Conservation (phyloP, 176 grass and related monocot genomes). For the Bromus sterilis region DNA sequence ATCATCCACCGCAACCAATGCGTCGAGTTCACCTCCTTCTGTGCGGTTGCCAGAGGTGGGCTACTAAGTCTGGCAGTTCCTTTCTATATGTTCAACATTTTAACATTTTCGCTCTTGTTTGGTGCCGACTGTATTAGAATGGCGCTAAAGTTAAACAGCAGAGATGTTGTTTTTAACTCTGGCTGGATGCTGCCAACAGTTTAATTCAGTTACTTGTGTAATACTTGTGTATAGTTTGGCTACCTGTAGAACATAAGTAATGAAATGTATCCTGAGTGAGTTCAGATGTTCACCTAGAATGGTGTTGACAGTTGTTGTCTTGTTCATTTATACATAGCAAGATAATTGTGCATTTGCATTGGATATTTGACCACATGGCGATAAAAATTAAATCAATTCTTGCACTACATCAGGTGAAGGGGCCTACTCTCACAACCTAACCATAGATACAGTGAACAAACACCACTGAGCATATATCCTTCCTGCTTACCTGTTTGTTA, state of each 20-base stretch:
- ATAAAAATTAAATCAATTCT: not conserved
- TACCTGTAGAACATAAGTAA: not conserved
- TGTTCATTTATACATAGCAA: not conserved
- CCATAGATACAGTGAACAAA: not conserved
- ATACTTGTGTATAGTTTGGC: not conserved
- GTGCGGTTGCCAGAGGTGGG: constrained; percentile 12
- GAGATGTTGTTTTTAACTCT: not conserved
- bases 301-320: not conserved
- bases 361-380: not conserved
- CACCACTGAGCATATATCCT: not conserved
- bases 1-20: constrained; percentile 25
- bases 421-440: not conserved
- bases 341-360: not conserved
- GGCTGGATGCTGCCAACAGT: not conserved
- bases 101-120: not conserved
- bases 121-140: constrained; percentile 14
- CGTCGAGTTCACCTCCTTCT: constrained; percentile 25
- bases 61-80: constrained; percentile 7
- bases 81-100: not conserved
- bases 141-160: constrained; percentile 10
- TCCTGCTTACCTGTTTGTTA: not conserved
- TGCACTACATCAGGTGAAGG: not conserved
- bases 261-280: constrained; percentile 5
- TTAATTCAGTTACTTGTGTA: constrained; percentile 3
- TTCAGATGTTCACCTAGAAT: not conserved